Evolutionary conservation across 495 filamentous ascomycete genomes (phyloP).

Genomic region (Hapsidospora chrysogenum): DNA sequence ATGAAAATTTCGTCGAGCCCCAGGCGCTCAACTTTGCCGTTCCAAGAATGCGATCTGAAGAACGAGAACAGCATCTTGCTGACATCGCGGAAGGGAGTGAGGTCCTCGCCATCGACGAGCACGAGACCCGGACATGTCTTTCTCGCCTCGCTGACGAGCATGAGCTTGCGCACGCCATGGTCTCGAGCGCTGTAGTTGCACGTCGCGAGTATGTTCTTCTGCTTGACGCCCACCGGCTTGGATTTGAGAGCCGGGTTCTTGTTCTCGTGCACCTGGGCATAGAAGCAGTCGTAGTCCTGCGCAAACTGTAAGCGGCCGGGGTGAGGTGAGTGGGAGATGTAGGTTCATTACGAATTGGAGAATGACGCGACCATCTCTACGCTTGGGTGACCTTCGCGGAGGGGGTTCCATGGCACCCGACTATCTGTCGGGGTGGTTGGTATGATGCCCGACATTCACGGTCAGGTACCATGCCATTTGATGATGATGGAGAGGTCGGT

Average conservation of each 20-base stretch:
- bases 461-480: no score
- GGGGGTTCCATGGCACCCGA: no score
- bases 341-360: slow-evolving; percentile 49
- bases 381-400: slow-evolving; percentile 23
- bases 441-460: no score
- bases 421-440: no score
- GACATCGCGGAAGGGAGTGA: slow-evolving; percentile 69
- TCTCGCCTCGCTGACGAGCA: slow-evolving; percentile 66
- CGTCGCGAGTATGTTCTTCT: slow-evolving; percentile 83
- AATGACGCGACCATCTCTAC: slow-evolving; percentile 52
- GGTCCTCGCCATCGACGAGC: slow-evolving; percentile 72
- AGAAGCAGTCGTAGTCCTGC: slow-evolving; percentile 88
- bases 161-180: slow-evolving; percentile 66
- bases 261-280: slow-evolving; percentile 75
- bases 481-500: no score
- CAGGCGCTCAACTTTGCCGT: slow-evolving; percentile 53
- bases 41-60: slow-evolving; percentile 56
- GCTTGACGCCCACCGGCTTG: slow-evolving; percentile 45
- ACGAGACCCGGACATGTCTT: slow-evolving; percentile 69
- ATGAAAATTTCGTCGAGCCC: slow-evolving; percentile 71
- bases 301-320: not conserved
- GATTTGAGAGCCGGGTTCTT: slow-evolving; percentile 56
- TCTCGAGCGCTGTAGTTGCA: slow-evolving; percentile 83
- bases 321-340: not conserved
- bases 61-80: slow-evolving; percentile 66